A percentile compares a stretch with the other conserved stretches of the same genome.
Evolutionary conservation across 768 basidiomycete species (phyloP).

Genomic region (Pisolithus marmoratus): DNA sequence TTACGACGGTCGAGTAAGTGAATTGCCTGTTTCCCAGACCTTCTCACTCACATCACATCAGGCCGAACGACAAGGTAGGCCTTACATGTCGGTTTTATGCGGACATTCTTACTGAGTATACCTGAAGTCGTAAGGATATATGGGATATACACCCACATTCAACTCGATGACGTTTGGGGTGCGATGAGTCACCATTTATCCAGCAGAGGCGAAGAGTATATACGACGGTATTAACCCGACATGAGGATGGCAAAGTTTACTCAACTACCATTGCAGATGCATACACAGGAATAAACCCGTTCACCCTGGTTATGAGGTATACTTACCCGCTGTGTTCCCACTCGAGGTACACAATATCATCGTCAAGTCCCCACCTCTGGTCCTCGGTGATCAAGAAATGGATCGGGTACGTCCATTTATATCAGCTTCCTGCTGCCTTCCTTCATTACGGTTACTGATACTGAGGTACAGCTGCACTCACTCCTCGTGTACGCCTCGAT

Average conservation of each 20-base stretch:
- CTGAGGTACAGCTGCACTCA: conserved; percentile 41
- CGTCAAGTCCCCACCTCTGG: conserved; percentile 18
- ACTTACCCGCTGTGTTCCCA: conserved; percentile 49
- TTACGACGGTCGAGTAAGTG: conserved; percentile 26
- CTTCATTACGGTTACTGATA: not conserved
- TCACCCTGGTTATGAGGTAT: conserved; percentile 35
- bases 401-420: conserved; percentile 35
- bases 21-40: not conserved
- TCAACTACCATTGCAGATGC: conserved; percentile 31
- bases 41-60: conserved; percentile 15
- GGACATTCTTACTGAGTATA: not conserved
- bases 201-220: conserved; percentile 47
- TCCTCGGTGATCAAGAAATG: conserved; percentile 39
- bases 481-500: conserved; percentile 46
- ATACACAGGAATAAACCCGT: conserved; percentile 34
- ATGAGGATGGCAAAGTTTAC: not conserved
- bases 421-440: not conserved
- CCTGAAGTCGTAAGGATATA: conserved; percentile 41
- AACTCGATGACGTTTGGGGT: conserved; percentile 46
- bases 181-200: conserved; percentile 36
- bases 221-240: conserved; percentile 33
- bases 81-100: not conserved
- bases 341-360: conserved; percentile 23
- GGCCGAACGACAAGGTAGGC: conserved; percentile 36
- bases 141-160: conserved; percentile 45